Percentiles rank a stretch among this genome's conserved stretches.
These are phyloP conservation scores for California macrophylla DNA, from an alignment of 441 rosid species.

Conservation along the genomic window DNA sequence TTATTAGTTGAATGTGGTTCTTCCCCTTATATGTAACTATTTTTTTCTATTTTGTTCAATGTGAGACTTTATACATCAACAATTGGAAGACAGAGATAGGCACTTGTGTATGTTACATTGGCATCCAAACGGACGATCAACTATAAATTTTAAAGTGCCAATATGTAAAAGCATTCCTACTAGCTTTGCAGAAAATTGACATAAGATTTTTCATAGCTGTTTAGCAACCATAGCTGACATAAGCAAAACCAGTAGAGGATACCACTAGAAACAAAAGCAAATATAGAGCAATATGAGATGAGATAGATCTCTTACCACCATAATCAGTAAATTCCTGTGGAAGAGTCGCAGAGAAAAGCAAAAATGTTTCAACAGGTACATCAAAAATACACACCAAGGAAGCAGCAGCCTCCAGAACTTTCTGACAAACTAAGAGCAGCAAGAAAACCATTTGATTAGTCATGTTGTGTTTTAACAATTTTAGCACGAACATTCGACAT, in stretches of 20 bases:
- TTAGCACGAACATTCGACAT: not conserved
- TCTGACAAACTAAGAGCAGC: constrained; percentile 47
- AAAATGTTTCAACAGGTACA: constrained; percentile 62
- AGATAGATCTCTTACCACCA: constrained; percentile 49
- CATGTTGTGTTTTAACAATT: constrained; percentile 6
- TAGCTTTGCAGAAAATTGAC: not conserved
- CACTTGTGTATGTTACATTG: not conserved
- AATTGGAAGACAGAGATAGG: not conserved
- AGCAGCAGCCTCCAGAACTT: constrained; percentile 58
- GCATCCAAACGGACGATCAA: not conserved
- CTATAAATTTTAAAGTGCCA: not conserved
- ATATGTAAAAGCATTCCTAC: not conserved
- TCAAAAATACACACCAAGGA: constrained; percentile 36
- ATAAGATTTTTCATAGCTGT: not conserved
- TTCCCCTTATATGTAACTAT: no score
- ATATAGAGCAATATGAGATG: not conserved
- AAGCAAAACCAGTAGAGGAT: constrained; percentile 14
- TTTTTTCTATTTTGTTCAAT: no score
- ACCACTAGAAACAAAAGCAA: constrained; percentile 13
- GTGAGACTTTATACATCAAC: no score
- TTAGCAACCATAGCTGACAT: not conserved
- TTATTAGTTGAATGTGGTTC: no score
- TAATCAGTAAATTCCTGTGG: constrained; percentile 77
- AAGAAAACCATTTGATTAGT: constrained; percentile 18
- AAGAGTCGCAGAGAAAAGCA: constrained; percentile 64